phyloP scores from a whole-genome alignment of 2,329 filamentous ascomycete species.

The Trichocomaceae sp. region DNA sequence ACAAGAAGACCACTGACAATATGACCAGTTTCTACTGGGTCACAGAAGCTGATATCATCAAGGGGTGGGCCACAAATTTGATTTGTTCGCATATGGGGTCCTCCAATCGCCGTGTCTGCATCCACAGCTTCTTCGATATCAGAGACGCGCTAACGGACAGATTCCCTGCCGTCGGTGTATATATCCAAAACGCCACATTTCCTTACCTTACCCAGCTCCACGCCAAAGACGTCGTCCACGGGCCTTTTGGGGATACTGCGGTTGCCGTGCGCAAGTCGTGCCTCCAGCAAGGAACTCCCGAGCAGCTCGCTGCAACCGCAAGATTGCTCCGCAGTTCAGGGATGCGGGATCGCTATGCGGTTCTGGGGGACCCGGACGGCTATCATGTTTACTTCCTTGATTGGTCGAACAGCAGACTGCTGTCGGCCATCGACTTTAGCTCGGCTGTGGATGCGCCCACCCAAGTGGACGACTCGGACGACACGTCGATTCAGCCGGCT shows the following conservation, averaged over 20 bases:
- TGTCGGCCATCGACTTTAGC: not conserved
- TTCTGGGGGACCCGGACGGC: not conserved
- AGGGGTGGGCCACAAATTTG: not conserved
- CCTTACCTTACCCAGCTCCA: not conserved
- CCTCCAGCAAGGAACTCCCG: not conserved
- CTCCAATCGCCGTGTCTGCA: not conserved
- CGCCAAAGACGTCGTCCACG: not conserved
- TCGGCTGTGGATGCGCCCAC: not conserved
- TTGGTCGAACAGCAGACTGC: not conserved
- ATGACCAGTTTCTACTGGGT: not conserved
- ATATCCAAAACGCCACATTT: constrained; percentile 1
- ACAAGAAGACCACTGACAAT: not conserved
- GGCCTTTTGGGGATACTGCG: not conserved
- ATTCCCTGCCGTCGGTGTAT: not conserved
- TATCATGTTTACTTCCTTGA: constrained; percentile 1
- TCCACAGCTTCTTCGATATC: not conserved
- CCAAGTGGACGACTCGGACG: not conserved
- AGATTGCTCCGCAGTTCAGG: not conserved
- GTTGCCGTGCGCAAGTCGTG: not conserved
- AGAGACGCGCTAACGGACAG: not conserved
- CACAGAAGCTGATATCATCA: constrained; percentile 1
- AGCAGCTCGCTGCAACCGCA: not conserved
- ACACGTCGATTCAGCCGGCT: not conserved
- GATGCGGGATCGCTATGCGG: not conserved
- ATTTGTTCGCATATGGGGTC: not conserved